Evolutionary conservation across 805 yeast genomes (phyloP).

Genomic region (Monosporozyma unispora): DNA sequence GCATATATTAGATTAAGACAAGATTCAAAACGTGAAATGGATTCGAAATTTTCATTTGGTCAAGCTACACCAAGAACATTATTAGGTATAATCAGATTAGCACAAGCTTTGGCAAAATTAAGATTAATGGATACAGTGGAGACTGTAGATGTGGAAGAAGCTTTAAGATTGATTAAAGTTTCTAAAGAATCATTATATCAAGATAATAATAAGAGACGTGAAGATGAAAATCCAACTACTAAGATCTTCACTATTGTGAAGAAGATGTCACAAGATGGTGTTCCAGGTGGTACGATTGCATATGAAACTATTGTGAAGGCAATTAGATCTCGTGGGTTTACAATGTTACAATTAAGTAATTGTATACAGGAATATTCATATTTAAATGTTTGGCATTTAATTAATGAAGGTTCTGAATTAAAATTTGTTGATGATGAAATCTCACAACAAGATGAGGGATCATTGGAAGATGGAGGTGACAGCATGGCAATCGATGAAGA

Average conservation of each 20-base stretch:
- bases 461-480: background rate
- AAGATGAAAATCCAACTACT: slow-evolving; percentile 59
- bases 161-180: slow-evolving; percentile 74
- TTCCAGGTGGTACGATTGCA: slow-evolving; percentile 31
- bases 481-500: background rate
- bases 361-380: slow-evolving; percentile 68
- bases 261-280: slow-evolving; percentile 38
- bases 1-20: slow-evolving; percentile 88
- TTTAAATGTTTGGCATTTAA: slow-evolving; percentile 66
- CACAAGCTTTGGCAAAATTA: slow-evolving; percentile 90
- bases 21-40: slow-evolving; percentile 71
- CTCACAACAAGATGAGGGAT: background rate
- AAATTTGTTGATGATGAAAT: slow-evolving; percentile 42
- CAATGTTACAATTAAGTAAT: slow-evolving; percentile 64
- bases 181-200: slow-evolving; percentile 75
- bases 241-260: slow-evolving; percentile 66
- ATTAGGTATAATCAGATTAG: slow-evolving; percentile 79
- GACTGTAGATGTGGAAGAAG: slow-evolving; percentile 87
- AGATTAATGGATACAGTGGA: slow-evolving; percentile 68
- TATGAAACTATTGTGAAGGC: slow-evolving; percentile 48
- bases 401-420: slow-evolving; percentile 60
- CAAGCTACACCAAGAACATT: slow-evolving; percentile 95
- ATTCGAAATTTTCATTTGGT: slow-evolving; percentile 67
- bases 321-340: slow-evolving; percentile 73
- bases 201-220: slow-evolving; percentile 40